Conservation (phyloP, 139 green algal genomes). For the Edaphochlamys debaryana region DNA sequence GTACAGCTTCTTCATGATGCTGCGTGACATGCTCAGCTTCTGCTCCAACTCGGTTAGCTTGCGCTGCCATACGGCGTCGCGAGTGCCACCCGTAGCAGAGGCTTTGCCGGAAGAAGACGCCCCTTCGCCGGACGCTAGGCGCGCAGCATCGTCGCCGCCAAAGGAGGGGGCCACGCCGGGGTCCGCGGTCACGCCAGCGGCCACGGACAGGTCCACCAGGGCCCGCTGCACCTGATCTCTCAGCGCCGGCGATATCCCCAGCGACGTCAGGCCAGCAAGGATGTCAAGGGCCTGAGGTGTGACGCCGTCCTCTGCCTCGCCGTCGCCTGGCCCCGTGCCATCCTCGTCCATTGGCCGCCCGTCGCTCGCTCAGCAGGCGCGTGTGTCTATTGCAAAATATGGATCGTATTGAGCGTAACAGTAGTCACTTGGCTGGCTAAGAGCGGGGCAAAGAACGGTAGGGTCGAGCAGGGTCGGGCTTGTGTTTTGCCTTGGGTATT, state of each 20-base stretch:
- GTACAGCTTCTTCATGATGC: constrained; percentile 70
- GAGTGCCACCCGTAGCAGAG: too few species aligned
- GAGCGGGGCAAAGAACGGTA: too few species aligned
- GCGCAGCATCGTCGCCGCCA: too few species aligned
- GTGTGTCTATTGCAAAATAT: too few species aligned
- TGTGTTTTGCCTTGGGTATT: too few species aligned
- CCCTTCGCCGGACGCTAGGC: neutral
- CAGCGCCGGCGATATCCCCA: constrained; percentile 44
- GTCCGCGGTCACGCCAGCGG: neutral
- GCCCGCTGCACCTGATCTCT: constrained; percentile 37
- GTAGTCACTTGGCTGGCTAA: too few species aligned
- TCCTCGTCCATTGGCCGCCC: too few species aligned
- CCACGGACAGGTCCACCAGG: constrained; percentile 3
- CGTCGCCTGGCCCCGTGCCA: too few species aligned
- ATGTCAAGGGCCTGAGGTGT: constrained; percentile 46
- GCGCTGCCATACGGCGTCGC: neutral
- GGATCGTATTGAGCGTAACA: too few species aligned
- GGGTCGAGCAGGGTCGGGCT: too few species aligned
- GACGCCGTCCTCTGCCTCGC: too few species aligned
- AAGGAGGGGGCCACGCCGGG: neutral
- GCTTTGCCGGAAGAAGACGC: neutral
- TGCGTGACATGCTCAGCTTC: constrained; percentile 59
- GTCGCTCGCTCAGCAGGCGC: too few species aligned
- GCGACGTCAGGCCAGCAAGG: constrained; percentile 40
- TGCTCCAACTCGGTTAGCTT: constrained; percentile 48